Evolutionary conservation across 2,329 filamentous ascomycete species (phyloP), one percentile per base, ranked within the genome.

Genomic region (Alternaria sp.): DNA sequence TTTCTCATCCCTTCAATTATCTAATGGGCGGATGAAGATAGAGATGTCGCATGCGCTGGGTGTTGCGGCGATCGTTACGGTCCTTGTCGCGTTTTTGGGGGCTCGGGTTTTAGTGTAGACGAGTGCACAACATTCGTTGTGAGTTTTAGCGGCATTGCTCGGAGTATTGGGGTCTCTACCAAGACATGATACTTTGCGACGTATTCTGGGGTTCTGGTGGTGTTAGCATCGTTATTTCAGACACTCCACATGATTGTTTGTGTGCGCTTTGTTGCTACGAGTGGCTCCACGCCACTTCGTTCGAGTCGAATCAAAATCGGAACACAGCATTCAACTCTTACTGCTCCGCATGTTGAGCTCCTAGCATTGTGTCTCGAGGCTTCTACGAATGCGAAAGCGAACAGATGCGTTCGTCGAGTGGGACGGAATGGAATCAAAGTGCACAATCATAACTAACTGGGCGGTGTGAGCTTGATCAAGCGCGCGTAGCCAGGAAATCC

Each of bases 391-490:
- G 37, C 8, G 37, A 5, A 11, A 5, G n/a, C 8, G n/a, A 41
- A 41, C n/a, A 5, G 4, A 4, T 10, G 5, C 37, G 4, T 41
- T 3, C 37, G 37, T 41, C 37, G 4, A 53, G 2, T 6, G 43
- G 18, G 18, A 2, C 18, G 10, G 11, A 14, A 45, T 45, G 43
- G 3, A 21, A 41, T 10, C 8, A 3, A 41, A 18, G 1, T 3
- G 1, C n/a, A 18, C 3, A 0, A 18, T 2, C n/a, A 2, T 11
- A 10, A 3, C n/a, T 2, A 3, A 1, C n/a, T 18, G 37, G 30
- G 21, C 20, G 49, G 37, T 23, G 28, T 30, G 5, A 53, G 49
- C n/a, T 20, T 20, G 18, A 41, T 41, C 28, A 37, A 23, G 49
- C 49, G 15, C 33, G 28, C 11, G 49, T 37, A 41, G n/a, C 37